These are phyloP conservation scores for Raphanus hybrid DNA, from an alignment of 441 rosid genomes.

Conservation along the genomic window DNA sequence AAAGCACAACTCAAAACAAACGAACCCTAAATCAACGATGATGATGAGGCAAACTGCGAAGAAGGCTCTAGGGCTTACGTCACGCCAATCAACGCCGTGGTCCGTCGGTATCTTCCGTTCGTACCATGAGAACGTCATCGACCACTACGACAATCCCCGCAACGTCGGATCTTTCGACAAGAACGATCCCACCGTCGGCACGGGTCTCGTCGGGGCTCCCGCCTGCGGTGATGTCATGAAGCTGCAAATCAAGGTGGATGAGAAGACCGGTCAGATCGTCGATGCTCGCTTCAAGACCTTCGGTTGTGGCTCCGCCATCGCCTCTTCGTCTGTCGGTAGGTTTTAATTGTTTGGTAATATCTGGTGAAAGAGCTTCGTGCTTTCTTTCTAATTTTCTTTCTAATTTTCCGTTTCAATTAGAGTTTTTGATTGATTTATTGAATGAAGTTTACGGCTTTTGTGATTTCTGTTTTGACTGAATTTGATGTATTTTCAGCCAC, in stretches of 20 bases:
- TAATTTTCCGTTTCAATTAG: background rate
- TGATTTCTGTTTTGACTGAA: constrained; percentile 1
- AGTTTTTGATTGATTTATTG: background rate
- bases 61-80: constrained; percentile 53
- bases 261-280: constrained; percentile 73
- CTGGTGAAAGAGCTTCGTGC: background rate
- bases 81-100: constrained; percentile 43
- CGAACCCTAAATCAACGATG: constrained; percentile 8
- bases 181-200: constrained; percentile 78
- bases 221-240: constrained; percentile 99
- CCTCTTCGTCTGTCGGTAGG: constrained; percentile 91
- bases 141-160: constrained; percentile 91
- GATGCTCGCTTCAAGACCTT: constrained; percentile 97
- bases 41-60: constrained; percentile 55
- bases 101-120: constrained; percentile 48
- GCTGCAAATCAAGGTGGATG: constrained; percentile 92
- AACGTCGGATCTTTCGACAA: constrained; percentile 94
- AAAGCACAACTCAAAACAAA: background rate
- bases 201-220: constrained; percentile 96
- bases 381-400: background rate
- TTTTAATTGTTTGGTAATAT: background rate
- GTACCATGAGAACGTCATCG: constrained; percentile 91
- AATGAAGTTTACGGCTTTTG: background rate
- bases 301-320: constrained; percentile 98
- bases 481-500: constrained; percentile 56